Evolutionary conservation across 2,329 filamentous ascomycete species (phyloP), one percentile per base, ranked within the genome.

Genomic region (Apiospora arundinis): DNA sequence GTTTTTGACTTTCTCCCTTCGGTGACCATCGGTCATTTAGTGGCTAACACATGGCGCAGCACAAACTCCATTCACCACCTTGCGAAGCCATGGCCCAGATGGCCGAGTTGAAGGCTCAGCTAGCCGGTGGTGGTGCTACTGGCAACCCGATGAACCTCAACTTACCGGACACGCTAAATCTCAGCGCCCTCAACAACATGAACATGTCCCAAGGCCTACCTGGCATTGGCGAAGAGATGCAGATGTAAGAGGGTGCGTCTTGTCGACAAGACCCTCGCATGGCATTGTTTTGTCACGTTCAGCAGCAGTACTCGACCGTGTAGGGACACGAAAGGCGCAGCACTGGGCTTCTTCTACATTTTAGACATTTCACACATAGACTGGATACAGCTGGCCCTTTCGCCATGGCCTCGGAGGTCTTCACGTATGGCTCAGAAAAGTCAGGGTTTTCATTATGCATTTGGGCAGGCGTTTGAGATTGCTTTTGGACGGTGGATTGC

Each of bases 61-160:
- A 92, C 84, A 94, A 93, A 82, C 90, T 92, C 74, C 92, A 98
- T 81, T 96, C 94, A 16, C 92, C 94, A 32, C 92, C 93, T 69
- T 98, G 95, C 85, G 97, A 97, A 78, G 94, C 95, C 0, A 95
- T 97, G 73, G 90, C 89, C 70, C 85, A 89, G 74, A 83, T 85
- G 45, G 85, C 85, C 11, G 85, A 84, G 23, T 80, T 87, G 72
- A 72, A 78, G 70, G 78, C 78, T 28, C 78, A 77, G 52, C 78
- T 83, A 42, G 78, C 78, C 42, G 78, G 75, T 70, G 71, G 69
- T 28, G 67, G 37, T 23, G 66, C 44, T 16, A 68, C 71, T 37
- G 63, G 60, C 67, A 76, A 70, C 68, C 78, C 78, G 70, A 75
- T 80, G 76, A 69, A 74, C 60, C 56, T 63, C 32, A 63, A 63